Percentiles rank a stretch among this genome's conserved stretches.
Conservation (phyloP, 2,329 filamentous ascomycete species). For the Calonectria pauciramosa region DNA sequence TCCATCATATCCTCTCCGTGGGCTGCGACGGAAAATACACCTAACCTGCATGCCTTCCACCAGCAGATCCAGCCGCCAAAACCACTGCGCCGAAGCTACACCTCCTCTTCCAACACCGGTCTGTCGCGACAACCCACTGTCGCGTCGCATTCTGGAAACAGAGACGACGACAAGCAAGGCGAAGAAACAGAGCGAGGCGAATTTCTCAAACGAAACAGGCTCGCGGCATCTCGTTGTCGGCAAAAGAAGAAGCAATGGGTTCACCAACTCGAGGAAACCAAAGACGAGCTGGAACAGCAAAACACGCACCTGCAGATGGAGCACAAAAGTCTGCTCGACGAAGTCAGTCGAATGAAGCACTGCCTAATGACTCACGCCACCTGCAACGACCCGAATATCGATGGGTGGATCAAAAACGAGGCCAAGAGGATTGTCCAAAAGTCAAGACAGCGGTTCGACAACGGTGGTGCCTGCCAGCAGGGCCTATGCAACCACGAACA, state of each 20-base stretch:
- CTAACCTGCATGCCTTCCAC: not conserved
- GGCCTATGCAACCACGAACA: not conserved
- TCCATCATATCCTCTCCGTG: conserved; percentile 30
- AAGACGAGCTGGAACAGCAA: conserved; percentile 58
- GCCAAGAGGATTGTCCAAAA: conserved; percentile 62
- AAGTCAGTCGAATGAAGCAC: conserved; percentile 63
- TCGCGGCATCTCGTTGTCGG: conserved; percentile 81
- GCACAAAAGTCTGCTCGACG: conserved; percentile 56
- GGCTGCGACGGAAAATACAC: not conserved
- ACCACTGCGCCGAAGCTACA: conserved; percentile 6
- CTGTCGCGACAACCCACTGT: conserved; percentile 21
- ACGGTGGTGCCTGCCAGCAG: not conserved
- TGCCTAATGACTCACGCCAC: conserved; percentile 65
- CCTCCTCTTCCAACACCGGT: not conserved
- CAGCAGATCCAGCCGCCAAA: not conserved
- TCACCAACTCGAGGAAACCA: conserved; percentile 62
- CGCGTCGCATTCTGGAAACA: conserved; percentile 32
- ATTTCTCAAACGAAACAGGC: conserved; percentile 78
- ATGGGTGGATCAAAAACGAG: conserved; percentile 67
- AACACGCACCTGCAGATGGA: conserved; percentile 60
- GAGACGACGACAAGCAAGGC: conserved; percentile 41
- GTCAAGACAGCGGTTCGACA: conserved; percentile 8
- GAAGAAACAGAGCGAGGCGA: conserved; percentile 62
- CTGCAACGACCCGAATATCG: conserved; percentile 67
- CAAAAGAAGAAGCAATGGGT: conserved; percentile 74